phyloP scores from a whole-genome alignment of 2,329 filamentous ascomycete genomes.

The Eutypa lata region DNA sequence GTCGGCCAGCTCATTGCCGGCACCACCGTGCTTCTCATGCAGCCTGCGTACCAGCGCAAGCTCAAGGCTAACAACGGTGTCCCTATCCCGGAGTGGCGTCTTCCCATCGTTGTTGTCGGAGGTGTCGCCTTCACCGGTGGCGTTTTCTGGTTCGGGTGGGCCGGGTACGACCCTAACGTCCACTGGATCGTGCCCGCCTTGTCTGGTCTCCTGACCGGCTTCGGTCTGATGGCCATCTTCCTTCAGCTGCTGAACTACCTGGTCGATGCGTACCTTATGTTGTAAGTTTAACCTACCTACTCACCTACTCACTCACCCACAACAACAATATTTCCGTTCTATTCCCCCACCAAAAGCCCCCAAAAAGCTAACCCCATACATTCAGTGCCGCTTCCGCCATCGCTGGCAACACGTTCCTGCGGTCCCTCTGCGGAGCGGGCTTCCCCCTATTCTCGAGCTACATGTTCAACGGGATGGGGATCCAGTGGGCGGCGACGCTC shows the following conservation, averaged over 20 bases:
- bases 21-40: slow-evolving; percentile 56
- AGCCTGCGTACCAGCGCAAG: slow-evolving; percentile 67
- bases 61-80: slow-evolving; percentile 64
- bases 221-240: slow-evolving; percentile 80
- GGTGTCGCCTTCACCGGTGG: slow-evolving; percentile 60
- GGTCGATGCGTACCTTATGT: slow-evolving; percentile 70
- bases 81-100: slow-evolving; percentile 64
- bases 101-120: slow-evolving; percentile 59
- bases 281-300: slow-evolving; percentile 31
- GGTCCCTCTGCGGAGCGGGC: slow-evolving; percentile 72
- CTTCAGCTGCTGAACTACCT: slow-evolving; percentile 79
- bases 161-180: slow-evolving; percentile 53
- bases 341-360: no score
- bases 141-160: slow-evolving; percentile 78
- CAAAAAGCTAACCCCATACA: background rate
- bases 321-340: no score
- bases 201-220: slow-evolving; percentile 64
- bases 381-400: slow-evolving; percentile 68
- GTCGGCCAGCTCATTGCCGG: slow-evolving; percentile 68
- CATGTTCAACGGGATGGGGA: slow-evolving; percentile 63
- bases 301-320: background rate
- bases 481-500: slow-evolving; percentile 60
- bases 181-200: slow-evolving; percentile 64
- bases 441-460: slow-evolving; percentile 78
- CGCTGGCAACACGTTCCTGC: slow-evolving; percentile 77